These are phyloP conservation scores for Eruca vesicaria DNA, from an alignment of 441 rosid species.

Conservation along the genomic window DNA sequence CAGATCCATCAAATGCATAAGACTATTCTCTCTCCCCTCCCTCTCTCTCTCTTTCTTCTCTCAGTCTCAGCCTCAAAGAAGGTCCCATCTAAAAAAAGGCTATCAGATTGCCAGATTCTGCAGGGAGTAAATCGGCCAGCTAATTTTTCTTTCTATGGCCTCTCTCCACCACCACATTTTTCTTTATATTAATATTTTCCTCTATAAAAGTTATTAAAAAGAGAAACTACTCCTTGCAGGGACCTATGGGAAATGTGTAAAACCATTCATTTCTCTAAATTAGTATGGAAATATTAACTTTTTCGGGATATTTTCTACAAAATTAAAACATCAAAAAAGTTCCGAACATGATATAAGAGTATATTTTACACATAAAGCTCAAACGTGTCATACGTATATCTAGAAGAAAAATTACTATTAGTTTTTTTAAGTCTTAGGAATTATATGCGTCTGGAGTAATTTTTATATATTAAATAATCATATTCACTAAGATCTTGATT, in stretches of 20 bases:
- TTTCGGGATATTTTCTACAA: not conserved
- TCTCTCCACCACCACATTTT: constrained; percentile 27
- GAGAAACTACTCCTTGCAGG: not conserved
- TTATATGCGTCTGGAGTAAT: not conserved
- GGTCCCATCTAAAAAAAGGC: constrained; percentile 37
- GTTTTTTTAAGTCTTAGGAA: not conserved
- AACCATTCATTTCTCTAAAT: not conserved
- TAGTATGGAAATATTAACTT: not conserved
- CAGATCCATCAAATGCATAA: constrained; percentile 34
- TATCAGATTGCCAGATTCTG: constrained; percentile 34
- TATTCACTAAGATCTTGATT: no score
- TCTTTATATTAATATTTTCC: not conserved
- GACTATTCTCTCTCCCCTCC: constrained; percentile 20
- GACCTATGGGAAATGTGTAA: not conserved
- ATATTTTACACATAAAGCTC: not conserved
- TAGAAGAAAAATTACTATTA: no score
- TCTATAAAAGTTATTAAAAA: not conserved
- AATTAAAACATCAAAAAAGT: not conserved
- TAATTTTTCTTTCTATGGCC: constrained; percentile 7
- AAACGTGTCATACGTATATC: no score
- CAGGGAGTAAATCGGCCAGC: constrained; percentile 40
- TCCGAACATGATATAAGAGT: not conserved
- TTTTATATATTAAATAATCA: not conserved
- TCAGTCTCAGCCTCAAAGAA: constrained; percentile 20
- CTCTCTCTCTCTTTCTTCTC: not conserved